Conservation (phyloP, 768 basidiomycete species). For the Flagelloscypha sp. region DNA sequence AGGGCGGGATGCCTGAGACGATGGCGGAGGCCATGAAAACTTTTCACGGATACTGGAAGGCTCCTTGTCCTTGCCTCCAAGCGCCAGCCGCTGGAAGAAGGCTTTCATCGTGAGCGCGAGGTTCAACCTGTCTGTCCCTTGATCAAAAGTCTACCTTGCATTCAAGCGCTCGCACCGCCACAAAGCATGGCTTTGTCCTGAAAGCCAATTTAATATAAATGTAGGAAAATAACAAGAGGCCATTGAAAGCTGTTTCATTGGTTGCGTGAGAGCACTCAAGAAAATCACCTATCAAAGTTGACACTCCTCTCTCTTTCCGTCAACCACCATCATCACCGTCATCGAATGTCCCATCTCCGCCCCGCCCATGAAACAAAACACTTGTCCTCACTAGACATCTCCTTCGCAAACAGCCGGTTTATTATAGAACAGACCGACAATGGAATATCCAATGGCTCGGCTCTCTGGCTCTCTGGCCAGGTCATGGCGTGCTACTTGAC, state of each 20-base stretch:
- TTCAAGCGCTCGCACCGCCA: too few relatives aligned
- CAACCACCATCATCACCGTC: constrained; percentile 1
- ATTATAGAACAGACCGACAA: constrained; percentile 49
- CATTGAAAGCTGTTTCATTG: too few relatives aligned
- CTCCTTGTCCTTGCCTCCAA: constrained; percentile 60
- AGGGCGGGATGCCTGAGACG: constrained; percentile 23
- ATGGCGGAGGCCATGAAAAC: constrained; percentile 61
- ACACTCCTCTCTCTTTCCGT: too few relatives aligned
- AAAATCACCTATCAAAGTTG: too few relatives aligned
- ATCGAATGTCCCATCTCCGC: constrained; percentile 15
- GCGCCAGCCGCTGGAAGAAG: constrained; percentile 68
- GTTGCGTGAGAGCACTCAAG: too few relatives aligned
- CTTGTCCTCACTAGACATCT: constrained; percentile 35
- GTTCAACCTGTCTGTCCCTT: too few relatives aligned
- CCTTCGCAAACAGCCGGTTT: constrained; percentile 31
- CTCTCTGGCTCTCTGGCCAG: constrained; percentile 80
- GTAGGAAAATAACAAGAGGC: too few relatives aligned
- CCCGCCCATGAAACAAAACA: constrained; percentile 67
- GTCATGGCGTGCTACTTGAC: constrained; percentile 58
- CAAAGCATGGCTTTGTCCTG: too few relatives aligned
- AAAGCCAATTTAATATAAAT: too few relatives aligned
- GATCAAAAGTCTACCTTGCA: too few relatives aligned
- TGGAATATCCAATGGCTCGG: constrained; percentile 67
- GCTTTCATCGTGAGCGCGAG: constrained; percentile 79
- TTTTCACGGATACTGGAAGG: constrained; percentile 38